A percentile compares a stretch with the other conserved stretches of the same genome.
phyloP scores from a whole-genome alignment of 129 eudicot genomes.

The Chrysanthemum seticuspe region DNA sequence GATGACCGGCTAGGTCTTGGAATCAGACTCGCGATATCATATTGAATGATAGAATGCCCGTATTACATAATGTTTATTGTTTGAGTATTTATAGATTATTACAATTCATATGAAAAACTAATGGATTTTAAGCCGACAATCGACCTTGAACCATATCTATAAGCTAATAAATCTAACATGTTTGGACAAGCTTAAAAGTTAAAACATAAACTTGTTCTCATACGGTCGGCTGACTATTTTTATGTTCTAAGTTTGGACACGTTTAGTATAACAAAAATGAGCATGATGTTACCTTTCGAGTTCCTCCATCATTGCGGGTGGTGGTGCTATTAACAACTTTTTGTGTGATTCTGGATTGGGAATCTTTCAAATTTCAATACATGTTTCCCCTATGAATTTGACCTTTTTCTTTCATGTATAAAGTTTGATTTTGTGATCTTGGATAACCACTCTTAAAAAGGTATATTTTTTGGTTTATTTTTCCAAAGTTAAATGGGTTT shows the following conservation, averaged over 20 bases:
- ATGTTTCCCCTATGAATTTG: constrained; percentile 7
- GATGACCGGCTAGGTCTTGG: too few species aligned
- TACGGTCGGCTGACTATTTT: too few species aligned
- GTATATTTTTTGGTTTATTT: background rate
- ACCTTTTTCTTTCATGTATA: constrained; percentile 13
- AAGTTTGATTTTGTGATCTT: background rate
- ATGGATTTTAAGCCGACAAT: too few species aligned
- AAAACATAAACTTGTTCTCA: too few species aligned
- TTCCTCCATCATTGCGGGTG: constrained; percentile 13
- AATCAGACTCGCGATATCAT: too few species aligned
- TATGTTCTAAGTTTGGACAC: background rate
- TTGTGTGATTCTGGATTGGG: constrained; percentile 2
- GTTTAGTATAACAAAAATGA: constrained; percentile 8
- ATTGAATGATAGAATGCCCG: too few species aligned
- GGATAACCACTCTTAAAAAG: background rate
- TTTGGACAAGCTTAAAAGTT: too few species aligned
- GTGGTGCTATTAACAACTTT: background rate
- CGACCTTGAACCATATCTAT: too few species aligned
- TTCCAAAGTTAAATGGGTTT: background rate
- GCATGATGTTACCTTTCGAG: constrained; percentile 16
- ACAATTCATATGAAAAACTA: too few species aligned
- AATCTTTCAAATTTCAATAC: background rate
- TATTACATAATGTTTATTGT: too few species aligned
- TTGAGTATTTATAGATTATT: too few species aligned
- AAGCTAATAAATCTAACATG: too few species aligned